Evolutionary conservation across 495 filamentous ascomycete genomes (phyloP), one percentile per base, ranked within the genome.

Genomic region (Xylaria grammica): DNA sequence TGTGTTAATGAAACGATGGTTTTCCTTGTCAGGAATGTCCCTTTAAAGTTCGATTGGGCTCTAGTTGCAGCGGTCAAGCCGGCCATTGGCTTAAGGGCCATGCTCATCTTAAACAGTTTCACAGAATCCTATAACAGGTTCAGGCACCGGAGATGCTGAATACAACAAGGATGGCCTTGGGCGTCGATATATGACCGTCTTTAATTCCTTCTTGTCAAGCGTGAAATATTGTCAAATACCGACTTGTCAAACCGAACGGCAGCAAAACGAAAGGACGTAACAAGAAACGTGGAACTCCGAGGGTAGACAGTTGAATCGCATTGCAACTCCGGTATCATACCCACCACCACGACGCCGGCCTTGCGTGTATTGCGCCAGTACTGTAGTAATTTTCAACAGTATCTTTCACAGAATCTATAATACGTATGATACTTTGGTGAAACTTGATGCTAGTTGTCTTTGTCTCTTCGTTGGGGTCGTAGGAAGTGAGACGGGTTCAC

Each of bases 111-210:
- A 46, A 45, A 20, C n/a, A 32, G 24, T 19, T 58, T n/a, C 7
- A 44, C 38, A 44, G 17, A 30, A 20, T 42, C 29, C 22, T 29
- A 27, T 48, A 22, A 13, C 26, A 59, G 34, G 10, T 24, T 32
- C 56, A 45, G 34, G 3, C n/a, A 36, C 56, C 56, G 56, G 56
- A 59, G 56, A 59, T 59, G 42, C 24, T 48, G 40, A 26, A 19
- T 11, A 59, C 36, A 42, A 59, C 56, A 46, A 48, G 56, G 56
- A 58, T 48, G 27, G 42, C 42, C 42, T 59, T 46, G 40, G 5
- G 3, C 9, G 20, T 24, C n/a, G 27, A 27, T 59, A 17, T 27
- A 9, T 45, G 24, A 3, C 5, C 24, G 27, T 48, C 19, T 1
- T 36, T 27, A 10, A 13, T 4, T 30, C 17, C n/a, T 5, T 45